Evolutionary conservation across 495 filamentous ascomycete genomes (phyloP), one percentile per base, ranked within the genome.

Genomic region (Penicillium tannophilum): DNA sequence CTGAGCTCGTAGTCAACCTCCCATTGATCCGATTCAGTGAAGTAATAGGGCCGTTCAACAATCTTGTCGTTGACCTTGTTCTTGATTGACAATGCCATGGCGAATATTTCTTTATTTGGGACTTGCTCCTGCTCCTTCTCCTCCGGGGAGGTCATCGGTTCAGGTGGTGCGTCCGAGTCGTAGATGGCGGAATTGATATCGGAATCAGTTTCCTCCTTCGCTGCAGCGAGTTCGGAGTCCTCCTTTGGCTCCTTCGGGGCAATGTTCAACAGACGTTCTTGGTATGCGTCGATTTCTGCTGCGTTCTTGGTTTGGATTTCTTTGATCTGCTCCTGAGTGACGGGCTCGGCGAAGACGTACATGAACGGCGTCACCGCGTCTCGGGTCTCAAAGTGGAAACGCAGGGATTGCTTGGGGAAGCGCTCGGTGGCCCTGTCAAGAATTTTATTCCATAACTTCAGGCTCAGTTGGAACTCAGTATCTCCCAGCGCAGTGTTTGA

Each of bases 301-400:
- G 80, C 77, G 44, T 83, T 86, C 33, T 77, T 79, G 6, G 72
- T 79, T 73, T 98, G 95, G 43, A 97, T 90, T 10, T 77, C 71
- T 14, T 89, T 75, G 39, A 95, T 89, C 48, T 90, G 77, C 8
- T 84, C 80, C 14, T 88, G 81, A 0, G 84, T 83, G 17, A 97
- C 86, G 9, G 94, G 93, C 72, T 96, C 88, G 26, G 87, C 92
- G 64, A 96, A 92, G 26, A 97, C 83, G 64, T 92, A 90, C 91
- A 97, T 97, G 64, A 85, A 89, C 1, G 88, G 86, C 0, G 76
- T 74, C 24, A 64, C 42, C 4, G 71, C 71, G 6, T 84, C 81
- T 17, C 89, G 80, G 0, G 92, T 90, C 72, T 99, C 93, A 60
- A 99, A 91, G 68, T 92, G 88, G 39, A 99, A 65, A 2, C 94